These are phyloP conservation scores for Phytophthora pistaciae DNA, from an alignment of 352 stramenopile genomes.

Conservation along the genomic window DNA sequence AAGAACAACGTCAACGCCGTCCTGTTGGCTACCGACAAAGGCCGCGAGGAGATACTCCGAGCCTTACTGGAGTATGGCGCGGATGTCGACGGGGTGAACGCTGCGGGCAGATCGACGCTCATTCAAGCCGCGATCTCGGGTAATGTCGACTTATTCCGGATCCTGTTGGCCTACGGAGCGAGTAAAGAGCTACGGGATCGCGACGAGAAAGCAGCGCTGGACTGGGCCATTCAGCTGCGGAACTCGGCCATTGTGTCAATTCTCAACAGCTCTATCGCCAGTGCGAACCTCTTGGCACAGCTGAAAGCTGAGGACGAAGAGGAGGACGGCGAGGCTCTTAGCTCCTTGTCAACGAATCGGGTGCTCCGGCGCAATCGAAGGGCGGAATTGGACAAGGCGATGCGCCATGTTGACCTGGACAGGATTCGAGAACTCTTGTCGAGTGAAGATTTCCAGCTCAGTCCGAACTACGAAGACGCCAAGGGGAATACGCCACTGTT, in stretches of 20 bases:
- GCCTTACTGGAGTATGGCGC: slow-evolving; percentile 49
- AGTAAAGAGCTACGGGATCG: slow-evolving; percentile 37
- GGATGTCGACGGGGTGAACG: slow-evolving; percentile 44
- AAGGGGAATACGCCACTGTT: slow-evolving; percentile 58
- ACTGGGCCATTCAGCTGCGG: slow-evolving; percentile 43
- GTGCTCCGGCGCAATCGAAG: slow-evolving; percentile 21
- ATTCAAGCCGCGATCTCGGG: slow-evolving; percentile 59
- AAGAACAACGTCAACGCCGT: slow-evolving; percentile 42
- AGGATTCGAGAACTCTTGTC: slow-evolving; percentile 48
- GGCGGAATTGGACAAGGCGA: slow-evolving; percentile 46
- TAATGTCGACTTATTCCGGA: slow-evolving; percentile 44
- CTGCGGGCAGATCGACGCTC: slow-evolving; percentile 40
- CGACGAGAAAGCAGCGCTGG: slow-evolving; percentile 37
- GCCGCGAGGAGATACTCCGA: slow-evolving; percentile 42
- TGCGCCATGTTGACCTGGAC: slow-evolving; percentile 40
- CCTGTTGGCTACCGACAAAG: slow-evolving; percentile 64
- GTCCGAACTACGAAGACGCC: slow-evolving; percentile 60
- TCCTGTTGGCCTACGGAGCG: slow-evolving; percentile 55
- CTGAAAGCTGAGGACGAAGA: slow-evolving; percentile 57
- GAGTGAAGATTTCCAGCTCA: slow-evolving; percentile 37
- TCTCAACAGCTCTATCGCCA: slow-evolving; percentile 37
- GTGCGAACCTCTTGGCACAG: slow-evolving; percentile 35
- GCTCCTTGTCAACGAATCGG: slow-evolving; percentile 23
- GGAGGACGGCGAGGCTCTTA: slow-evolving; percentile 25
- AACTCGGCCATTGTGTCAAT: slow-evolving; percentile 39